Conservation (phyloP, 352 stramenopile genomes). For the Globisporangium nodosum region DNA sequence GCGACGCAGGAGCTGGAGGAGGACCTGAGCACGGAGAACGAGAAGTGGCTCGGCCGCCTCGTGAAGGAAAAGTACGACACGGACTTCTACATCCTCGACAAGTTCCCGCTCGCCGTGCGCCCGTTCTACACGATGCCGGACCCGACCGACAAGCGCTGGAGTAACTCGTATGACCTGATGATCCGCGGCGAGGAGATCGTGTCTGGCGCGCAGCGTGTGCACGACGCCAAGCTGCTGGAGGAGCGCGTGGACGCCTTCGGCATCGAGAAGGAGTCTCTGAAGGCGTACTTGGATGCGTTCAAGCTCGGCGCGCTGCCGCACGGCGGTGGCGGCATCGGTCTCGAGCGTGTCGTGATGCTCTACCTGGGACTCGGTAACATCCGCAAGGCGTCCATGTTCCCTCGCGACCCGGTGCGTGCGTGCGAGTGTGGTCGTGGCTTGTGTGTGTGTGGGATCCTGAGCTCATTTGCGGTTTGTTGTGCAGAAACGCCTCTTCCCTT, state of each 20-base stretch:
- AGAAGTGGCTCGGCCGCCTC: conserved; percentile 95
- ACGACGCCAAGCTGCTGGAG: conserved; percentile 94
- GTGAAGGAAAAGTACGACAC: conserved; percentile 98
- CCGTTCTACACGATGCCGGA: conserved; percentile 99
- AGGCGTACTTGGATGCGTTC: conserved; percentile 98
- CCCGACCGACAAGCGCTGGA: conserved; percentile 89
- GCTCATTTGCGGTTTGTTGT: conserved; percentile 9
- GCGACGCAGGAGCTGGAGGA: conserved; percentile 72
- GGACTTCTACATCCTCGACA: conserved; percentile 99
- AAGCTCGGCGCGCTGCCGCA: conserved; percentile 97
- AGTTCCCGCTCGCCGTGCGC: conserved; percentile 97
- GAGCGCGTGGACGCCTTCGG: conserved; percentile 86
- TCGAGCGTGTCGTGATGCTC: conserved; percentile 99
- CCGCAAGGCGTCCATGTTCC: conserved; percentile 98
- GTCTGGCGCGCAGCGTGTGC: conserved; percentile 98
- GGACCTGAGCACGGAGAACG: conserved; percentile 93
- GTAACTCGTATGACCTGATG: conserved; percentile 99
- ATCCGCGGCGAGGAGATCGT: conserved; percentile 99
- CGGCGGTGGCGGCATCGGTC: conserved; percentile 96
- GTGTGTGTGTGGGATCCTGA: neutral
- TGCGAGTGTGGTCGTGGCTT: neutral
- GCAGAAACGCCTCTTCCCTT: conserved; percentile 63
- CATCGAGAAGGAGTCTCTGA: conserved; percentile 88
- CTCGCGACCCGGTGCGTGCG: conserved; percentile 88
- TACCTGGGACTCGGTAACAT: conserved; percentile 99